Base-by-base conservation (phyloP, 2,329 filamentous ascomycete species). In the Fusarium succisae region DNA sequence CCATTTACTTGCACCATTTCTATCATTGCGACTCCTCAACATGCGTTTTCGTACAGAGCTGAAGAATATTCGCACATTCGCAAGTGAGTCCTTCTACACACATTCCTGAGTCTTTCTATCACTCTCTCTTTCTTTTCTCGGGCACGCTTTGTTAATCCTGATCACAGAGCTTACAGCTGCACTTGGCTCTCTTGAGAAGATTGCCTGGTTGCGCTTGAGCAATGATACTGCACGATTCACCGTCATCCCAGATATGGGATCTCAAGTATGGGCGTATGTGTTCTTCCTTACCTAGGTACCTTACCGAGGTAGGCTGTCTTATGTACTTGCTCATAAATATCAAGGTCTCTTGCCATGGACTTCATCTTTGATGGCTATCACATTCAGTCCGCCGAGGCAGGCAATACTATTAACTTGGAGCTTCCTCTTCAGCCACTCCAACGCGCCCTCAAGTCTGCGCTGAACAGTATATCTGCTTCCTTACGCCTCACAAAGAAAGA, bases 391-490 rank as follows among this genome's bases (percentile, higher is more conserved):
- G 93, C 93, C 57, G 92, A 95, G 54, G 86, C 86, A 44, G 87
- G 91, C 82, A 98, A 98, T 83, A 94, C 95, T 60, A 98, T 99
- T 84, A 98, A 99, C 83, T 92, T 99, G 73, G 96, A 99, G 84
- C 90, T 99, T 3, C 95, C 96, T 32, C 91, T 98, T n/a, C 89
- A 90, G 20, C 92, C 94, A 5, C 90, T 99, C 28, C 94, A 96
- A 79, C 92, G 95, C 68, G 96, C 96, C n/a, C 91, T 99, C 66
- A 94, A 92, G 78, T 98, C 95, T 41, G 96, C 96, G 50, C 86
- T 93, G 60, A 92, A 94, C 80, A 94, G 94, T 77, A 91, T 92
- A 24, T 92, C 94, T 24, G 94, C 95, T 62, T 93, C 92, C 20
- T 90, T 99, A 44, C 93, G 96, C 44, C 90, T 99, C 47, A 98